Base-by-base conservation (phyloP, 1,139 yeast genomes). In the Taphrina deformans region DNA sequence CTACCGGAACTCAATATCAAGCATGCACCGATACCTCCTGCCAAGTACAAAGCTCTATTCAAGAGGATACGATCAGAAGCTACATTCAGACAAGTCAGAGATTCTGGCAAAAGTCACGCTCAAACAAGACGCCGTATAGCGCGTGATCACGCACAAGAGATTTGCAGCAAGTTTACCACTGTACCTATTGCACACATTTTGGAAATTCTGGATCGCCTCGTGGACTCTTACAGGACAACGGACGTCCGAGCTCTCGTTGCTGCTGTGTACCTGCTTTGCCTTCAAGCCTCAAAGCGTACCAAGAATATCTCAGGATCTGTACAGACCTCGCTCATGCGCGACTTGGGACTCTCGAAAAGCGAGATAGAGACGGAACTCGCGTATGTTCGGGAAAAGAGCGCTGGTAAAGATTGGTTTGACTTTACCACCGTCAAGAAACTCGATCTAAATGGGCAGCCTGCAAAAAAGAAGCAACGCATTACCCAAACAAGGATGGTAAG, bases 61-160 rank as follows among this genome's bases (percentile, higher is more conserved):
- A 53, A 53, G n/a, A 21, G 58, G 21, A 38, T 53, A 24, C n/a
- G 48, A 53, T 38, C 46, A n/a, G 58, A 53, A 27, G 48, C 58
- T 14, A 27, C 46, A 6, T 53, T 53, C 58, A 53, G 38, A n/a
- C 58, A 53, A n/a, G 58, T 40, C 48, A 21, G 48, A 23, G 58
- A 53, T 33, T 53, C 58, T 10, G 58, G 58, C 31, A 23, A 38
- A 14, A 53, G 58, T 24, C 29, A 35, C 10, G 31, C 24, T 6
- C 45, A 53, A 16, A 53, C 58, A 33, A 35, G 48, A 24, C 58
- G 58, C n/a, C 58, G 58, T 12, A 38, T 53, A 35, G 58, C 58
- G 3, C 45, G 58, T 6, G 58, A 53, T 23, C 58, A 53, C 10
- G 58, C 58, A 21, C 35, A 53, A 24, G 48, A 38, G 27, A 38